Evolutionary conservation across 83 land plant genomes (phyloP).

Genomic region (Diphasiastrum complanatum): DNA sequence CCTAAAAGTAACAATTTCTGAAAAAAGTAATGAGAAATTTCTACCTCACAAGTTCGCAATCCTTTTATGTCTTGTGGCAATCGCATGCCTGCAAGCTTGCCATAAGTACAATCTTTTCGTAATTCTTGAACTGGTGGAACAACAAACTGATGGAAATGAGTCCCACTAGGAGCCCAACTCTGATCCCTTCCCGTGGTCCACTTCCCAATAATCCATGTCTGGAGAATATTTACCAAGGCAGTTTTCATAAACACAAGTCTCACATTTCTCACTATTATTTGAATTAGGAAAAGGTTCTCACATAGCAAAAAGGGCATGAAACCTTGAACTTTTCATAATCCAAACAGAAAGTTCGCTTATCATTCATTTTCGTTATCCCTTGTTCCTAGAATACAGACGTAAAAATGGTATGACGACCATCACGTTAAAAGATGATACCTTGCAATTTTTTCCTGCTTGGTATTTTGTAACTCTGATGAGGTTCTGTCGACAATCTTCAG

Average conservation of each 20-base stretch:
- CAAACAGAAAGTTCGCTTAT: constrained; percentile 1
- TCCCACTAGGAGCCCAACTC: constrained; percentile 35
- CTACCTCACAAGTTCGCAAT: constrained; percentile 30
- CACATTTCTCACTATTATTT: background rate
- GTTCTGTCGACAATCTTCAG: constrained; percentile 17
- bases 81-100: constrained; percentile 17
- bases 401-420: background rate
- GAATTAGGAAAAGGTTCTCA: background rate
- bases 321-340: background rate
- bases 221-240: background rate
- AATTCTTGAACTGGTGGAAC: constrained; percentile 19
- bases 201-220: constrained; percentile 48
- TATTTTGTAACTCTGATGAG: constrained; percentile 37
- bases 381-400: too few relatives aligned
- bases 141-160: constrained; percentile 32
- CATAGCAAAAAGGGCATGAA: background rate
- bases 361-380: background rate
- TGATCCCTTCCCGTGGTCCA: constrained; percentile 34
- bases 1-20: background rate
- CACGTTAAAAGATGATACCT: constrained; percentile 12
- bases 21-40: background rate
- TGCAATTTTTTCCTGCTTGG: constrained; percentile 33
- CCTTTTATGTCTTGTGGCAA: constrained; percentile 24
- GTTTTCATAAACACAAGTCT: background rate
- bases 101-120: constrained; percentile 30